phyloP scores from a whole-genome alignment of 2,329 filamentous ascomycete genomes.

The Rhinocladiella similis region DNA sequence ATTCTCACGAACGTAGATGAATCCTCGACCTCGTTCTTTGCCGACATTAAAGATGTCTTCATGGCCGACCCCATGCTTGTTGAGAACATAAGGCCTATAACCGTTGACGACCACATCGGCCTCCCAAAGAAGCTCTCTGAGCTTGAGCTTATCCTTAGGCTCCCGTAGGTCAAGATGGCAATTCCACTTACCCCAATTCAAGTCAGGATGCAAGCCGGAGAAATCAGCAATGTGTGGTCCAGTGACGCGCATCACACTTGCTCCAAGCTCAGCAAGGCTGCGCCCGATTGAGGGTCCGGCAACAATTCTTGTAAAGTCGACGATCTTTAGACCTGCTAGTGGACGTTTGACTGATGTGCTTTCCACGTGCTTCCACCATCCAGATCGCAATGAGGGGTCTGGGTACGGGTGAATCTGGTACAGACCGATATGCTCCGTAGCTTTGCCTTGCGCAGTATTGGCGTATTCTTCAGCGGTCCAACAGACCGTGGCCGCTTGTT shows the following conservation, averaged over 20 bases:
- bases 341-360: conserved; percentile 35
- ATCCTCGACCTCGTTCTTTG: conserved; percentile 41
- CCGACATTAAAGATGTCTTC: conserved; percentile 42
- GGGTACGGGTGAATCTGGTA: conserved; percentile 37
- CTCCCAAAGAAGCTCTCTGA: conserved; percentile 45
- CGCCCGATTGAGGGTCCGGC: conserved; percentile 46
- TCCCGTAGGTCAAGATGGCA: conserved; percentile 56
- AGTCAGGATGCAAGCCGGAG: conserved; percentile 68
- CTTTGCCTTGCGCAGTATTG: conserved; percentile 41
- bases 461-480: conserved; percentile 39
- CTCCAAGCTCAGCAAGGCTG: conserved; percentile 45
- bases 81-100: conserved; percentile 50
- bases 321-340: conserved; percentile 49
- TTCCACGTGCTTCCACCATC: conserved; percentile 10
- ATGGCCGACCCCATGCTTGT: conserved; percentile 60
- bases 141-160: conserved; percentile 38
- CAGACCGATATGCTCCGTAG: conserved; percentile 41
- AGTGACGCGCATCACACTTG: conserved; percentile 48
- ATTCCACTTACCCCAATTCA: conserved; percentile 70
- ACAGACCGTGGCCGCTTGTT: conserved; percentile 43
- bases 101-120: conserved; percentile 57
- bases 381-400: not conserved
- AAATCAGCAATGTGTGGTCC: conserved; percentile 41
- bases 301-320: conserved; percentile 49
- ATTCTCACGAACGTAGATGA: conserved; percentile 52